These are phyloP conservation scores for Leccinum aurantiacum DNA, from an alignment of 768 basidiomycete genomes.

Conservation along the genomic window DNA sequence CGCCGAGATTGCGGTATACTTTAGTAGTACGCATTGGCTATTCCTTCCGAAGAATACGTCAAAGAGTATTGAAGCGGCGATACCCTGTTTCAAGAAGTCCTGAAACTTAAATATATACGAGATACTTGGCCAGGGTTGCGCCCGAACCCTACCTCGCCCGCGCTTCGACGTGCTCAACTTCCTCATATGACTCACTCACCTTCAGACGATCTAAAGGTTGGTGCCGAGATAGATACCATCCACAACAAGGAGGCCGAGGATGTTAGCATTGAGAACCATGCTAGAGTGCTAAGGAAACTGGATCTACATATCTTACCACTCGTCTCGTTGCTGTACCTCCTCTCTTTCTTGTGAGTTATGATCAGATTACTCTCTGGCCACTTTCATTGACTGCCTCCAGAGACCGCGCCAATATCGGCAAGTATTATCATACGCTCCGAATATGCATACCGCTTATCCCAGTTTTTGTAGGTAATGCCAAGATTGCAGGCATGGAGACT, in stretches of 20 bases:
- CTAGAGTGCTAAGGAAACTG: not conserved
- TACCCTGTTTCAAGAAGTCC: not conserved
- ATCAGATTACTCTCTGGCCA: not conserved
- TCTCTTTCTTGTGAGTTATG: not conserved
- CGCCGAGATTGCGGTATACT: not conserved
- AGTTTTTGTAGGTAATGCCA: slow-evolving; percentile 37
- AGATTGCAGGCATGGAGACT: slow-evolving; percentile 44
- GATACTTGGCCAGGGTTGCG: not conserved
- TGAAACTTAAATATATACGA: not conserved
- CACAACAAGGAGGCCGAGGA: slow-evolving; percentile 13
- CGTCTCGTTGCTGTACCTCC: not conserved
- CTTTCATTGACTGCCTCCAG: slow-evolving; percentile 15
- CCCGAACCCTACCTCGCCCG: not conserved
- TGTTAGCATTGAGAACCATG: not conserved
- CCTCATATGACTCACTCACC: slow-evolving; percentile 5
- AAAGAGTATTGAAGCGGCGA: not conserved
- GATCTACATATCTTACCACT: not conserved
- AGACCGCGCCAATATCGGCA: slow-evolving; percentile 47
- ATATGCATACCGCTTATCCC: slow-evolving; percentile 3
- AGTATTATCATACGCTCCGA: slow-evolving; percentile 8
- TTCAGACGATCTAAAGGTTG: not conserved
- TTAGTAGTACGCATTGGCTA: not conserved
- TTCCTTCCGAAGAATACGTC: not conserved
- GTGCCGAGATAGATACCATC: slow-evolving; percentile 1
- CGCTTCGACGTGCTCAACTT: not conserved